Conservation (phyloP, 768 basidiomycete genomes). For the Hebeloma cylindrosporum region DNA sequence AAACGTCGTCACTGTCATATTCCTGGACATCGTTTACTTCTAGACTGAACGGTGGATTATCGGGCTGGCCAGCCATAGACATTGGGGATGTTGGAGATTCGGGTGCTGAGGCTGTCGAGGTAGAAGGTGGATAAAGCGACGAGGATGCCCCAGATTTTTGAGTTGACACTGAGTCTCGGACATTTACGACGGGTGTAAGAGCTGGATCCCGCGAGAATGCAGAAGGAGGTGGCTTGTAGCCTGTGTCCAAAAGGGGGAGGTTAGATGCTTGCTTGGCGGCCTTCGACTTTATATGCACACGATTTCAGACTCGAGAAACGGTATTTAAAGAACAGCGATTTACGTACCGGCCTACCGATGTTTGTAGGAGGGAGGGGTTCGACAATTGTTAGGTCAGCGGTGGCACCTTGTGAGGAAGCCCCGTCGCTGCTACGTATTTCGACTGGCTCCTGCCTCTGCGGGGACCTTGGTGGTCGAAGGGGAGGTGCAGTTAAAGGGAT, state of each 20-base stretch:
- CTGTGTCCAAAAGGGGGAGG: slow-evolving; percentile 33
- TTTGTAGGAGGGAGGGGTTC: slow-evolving; percentile 25
- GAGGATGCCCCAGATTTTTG: slow-evolving; percentile 70
- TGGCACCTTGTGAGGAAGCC: slow-evolving; percentile 21
- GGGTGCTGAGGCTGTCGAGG: slow-evolving; percentile 60
- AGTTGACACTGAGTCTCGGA: slow-evolving; percentile 60
- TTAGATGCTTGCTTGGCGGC: slow-evolving; percentile 31
- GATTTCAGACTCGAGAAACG: slow-evolving; percentile 17
- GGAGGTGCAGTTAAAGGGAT: slow-evolving; percentile 16
- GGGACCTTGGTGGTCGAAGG: slow-evolving; percentile 29
- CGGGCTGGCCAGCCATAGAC: slow-evolving; percentile 47
- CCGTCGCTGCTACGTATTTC: slow-evolving; percentile 28
- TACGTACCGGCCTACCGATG: slow-evolving; percentile 37
- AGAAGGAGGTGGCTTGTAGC: slow-evolving; percentile 39
- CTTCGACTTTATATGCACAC: slow-evolving; percentile 31
- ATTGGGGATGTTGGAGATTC: slow-evolving; percentile 66
- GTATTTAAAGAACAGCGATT: no score
- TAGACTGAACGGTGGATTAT: slow-evolving; percentile 46
- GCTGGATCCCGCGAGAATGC: slow-evolving; percentile 51
- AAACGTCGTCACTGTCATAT: slow-evolving; percentile 75
- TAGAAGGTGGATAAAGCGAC: slow-evolving; percentile 76
- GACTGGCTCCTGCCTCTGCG: slow-evolving; percentile 19
- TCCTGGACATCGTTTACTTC: slow-evolving; percentile 50
- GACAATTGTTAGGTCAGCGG: slow-evolving; percentile 32
- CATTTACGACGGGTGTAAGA: slow-evolving; percentile 39